Base-by-base conservation (phyloP, 2,329 filamentous ascomycete genomes). In the Colletotrichum sp. region DNA sequence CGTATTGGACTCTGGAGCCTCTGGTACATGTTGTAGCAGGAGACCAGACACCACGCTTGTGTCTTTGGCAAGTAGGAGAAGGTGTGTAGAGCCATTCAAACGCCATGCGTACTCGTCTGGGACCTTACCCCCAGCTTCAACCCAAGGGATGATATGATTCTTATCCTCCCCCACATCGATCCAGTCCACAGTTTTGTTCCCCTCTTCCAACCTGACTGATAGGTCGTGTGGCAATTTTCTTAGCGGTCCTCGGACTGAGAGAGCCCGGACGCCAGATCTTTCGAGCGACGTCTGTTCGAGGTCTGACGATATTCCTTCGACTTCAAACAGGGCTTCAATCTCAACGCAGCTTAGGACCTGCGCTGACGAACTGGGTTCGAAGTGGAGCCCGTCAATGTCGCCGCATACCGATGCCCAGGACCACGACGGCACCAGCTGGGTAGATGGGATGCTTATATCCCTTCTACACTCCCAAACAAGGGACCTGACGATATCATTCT, bases 31-130 rank as follows among this genome's bases (percentile, higher is more conserved):
- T 26, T 57, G 52, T 26, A 57, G 8, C 52, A 57, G 24, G 16
- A 57, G n/a, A 0, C 21, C 52, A 16, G 0, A 57, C 24, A 9
- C 52, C 1, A 4, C 0, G 6, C 0, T 1, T 15, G 0, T 0
- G 1, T 26, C 21, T 26, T 26, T 16, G 6, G 21, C 4, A 16
- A 57, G 21, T 13, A 21, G 21, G 6, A 26, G 52, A 21, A 57
- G 52, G 12, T 57, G 52, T 5, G 52, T 57, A 21, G 52, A 57
- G 21, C 12, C 15, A 26, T 57, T 26, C 52, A 57, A 16, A 26
- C 21, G 52, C 52, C 52, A 57, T 26, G 52, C 52, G 2, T 57
- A 12, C 8, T 57, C 52, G n/a, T 57, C 8, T 10, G 52, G 1
- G 15, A 57, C 13, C 13, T 36, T 21, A 8, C 24, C 12, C 12